A percentile compares a stretch with the other conserved stretches of the same genome.
phyloP scores from a whole-genome alignment of 306 rosid species.

The Vigna trinervia region DNA sequence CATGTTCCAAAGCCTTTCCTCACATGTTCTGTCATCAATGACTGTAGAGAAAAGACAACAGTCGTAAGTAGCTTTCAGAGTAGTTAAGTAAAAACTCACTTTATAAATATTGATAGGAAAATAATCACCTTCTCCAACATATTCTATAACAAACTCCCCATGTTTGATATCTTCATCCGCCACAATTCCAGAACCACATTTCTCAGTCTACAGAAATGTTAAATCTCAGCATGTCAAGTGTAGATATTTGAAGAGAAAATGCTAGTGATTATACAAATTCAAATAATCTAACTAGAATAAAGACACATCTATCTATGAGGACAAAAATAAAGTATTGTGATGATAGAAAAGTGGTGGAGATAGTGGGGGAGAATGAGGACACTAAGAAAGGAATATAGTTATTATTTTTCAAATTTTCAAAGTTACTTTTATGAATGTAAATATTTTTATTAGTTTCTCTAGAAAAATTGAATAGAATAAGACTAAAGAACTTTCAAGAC shows the following conservation, averaged over 20 bases:
- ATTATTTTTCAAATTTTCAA: background rate
- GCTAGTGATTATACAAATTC: slow-evolving; percentile 12
- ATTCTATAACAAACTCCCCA: slow-evolving; percentile 94
- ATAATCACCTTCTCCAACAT: slow-evolving; percentile 91
- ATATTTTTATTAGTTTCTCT: background rate
- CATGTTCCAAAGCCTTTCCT: slow-evolving; percentile 97
- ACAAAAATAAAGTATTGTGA: background rate
- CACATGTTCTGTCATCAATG: slow-evolving; percentile 93
- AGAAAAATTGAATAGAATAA: background rate
- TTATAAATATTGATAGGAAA: background rate
- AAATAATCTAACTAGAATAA: slow-evolving; percentile 7
- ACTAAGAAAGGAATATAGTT: background rate
- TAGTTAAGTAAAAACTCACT: background rate
- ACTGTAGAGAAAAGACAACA: slow-evolving; percentile 59
- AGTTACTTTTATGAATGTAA: background rate
- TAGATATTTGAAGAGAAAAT: slow-evolving; percentile 5
- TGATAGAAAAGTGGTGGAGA: slow-evolving; percentile 5
- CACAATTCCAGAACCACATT: slow-evolving; percentile 92
- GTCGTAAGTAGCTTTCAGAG: slow-evolving; percentile 36
- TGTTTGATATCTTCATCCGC: slow-evolving; percentile 87
- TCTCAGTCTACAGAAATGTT: slow-evolving; percentile 79
- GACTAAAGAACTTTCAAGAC: background rate
- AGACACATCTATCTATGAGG: background rate
- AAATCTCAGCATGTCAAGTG: slow-evolving; percentile 37
- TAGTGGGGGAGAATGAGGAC: background rate